phyloP scores from a whole-genome alignment of 2,329 filamentous ascomycete species.

The Dryadomyces sulphureus region DNA sequence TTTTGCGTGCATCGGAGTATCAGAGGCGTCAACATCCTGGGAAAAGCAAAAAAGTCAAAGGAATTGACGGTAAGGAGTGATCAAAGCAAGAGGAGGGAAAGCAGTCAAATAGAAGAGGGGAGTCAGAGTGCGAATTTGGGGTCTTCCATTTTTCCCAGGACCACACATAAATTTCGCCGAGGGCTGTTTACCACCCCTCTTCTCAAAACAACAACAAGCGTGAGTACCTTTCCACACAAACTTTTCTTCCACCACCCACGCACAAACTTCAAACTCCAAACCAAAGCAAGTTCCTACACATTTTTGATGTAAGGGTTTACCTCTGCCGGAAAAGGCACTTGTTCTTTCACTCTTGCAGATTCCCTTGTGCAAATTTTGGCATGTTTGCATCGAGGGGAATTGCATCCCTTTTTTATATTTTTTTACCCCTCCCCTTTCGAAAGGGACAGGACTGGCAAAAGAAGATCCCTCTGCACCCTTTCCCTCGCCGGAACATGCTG shows the following conservation, averaged over 20 bases:
- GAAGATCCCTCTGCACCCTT: no score
- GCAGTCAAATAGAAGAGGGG: background rate
- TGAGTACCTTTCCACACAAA: background rate
- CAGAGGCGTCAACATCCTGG: background rate
- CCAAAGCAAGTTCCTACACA: no score
- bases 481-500: no score
- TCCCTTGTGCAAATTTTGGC: no score
- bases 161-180: background rate
- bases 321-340: no score
- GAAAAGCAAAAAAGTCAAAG: background rate
- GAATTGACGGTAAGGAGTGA: background rate
- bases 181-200: background rate
- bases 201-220: background rate
- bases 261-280: background rate
- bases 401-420: no score
- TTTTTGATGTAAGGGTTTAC: no score
- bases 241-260: background rate
- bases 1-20: background rate
- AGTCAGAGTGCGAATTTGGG: background rate
- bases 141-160: background rate
- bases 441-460: no score
- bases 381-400: no score
- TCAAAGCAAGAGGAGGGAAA: background rate
- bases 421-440: no score
- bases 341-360: no score